These are phyloP conservation scores for Acephala macrosclerotiorum DNA, from an alignment of 2,329 filamentous ascomycete species.

Conservation along the genomic window DNA sequence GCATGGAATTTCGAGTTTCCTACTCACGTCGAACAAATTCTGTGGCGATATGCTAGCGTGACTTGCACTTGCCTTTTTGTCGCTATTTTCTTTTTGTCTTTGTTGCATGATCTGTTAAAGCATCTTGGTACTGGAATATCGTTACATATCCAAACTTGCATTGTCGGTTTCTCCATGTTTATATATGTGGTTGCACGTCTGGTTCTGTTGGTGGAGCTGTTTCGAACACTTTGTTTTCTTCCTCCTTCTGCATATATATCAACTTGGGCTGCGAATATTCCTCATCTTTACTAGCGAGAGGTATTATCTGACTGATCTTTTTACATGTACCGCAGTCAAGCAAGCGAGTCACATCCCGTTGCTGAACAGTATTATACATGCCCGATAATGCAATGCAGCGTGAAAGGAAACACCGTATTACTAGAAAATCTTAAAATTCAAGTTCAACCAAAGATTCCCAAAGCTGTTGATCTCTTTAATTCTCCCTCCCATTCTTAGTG, in stretches of 20 bases:
- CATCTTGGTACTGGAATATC: background rate
- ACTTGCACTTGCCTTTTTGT: background rate
- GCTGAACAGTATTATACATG: too few species aligned
- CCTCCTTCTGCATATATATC: constrained; percentile 21
- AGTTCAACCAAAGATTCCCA: too few species aligned
- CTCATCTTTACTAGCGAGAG: constrained; percentile 10
- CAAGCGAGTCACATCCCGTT: too few species aligned
- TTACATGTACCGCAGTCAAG: background rate
- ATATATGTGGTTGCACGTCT: constrained; percentile 15
- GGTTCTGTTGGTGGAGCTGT: constrained; percentile 19
- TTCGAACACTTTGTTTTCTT: constrained; percentile 22
- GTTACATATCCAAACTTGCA: background rate
- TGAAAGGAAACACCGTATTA: too few species aligned
- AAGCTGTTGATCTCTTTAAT: too few species aligned
- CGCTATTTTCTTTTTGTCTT: background rate
- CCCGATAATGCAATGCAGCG: too few species aligned
- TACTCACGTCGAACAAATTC: constrained; percentile 1
- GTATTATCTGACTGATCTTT: background rate
- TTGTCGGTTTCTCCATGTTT: background rate
- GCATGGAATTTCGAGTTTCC: constrained; percentile 22
- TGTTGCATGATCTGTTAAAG: background rate
- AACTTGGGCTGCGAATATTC: constrained; percentile 22
- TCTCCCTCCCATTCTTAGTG: too few species aligned
- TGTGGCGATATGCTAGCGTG: constrained; percentile 12
- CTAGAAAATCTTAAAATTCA: too few species aligned